Evolutionary conservation across 768 basidiomycete species (phyloP), one percentile per base, ranked within the genome.

Genomic region (Lactarius indigo): DNA sequence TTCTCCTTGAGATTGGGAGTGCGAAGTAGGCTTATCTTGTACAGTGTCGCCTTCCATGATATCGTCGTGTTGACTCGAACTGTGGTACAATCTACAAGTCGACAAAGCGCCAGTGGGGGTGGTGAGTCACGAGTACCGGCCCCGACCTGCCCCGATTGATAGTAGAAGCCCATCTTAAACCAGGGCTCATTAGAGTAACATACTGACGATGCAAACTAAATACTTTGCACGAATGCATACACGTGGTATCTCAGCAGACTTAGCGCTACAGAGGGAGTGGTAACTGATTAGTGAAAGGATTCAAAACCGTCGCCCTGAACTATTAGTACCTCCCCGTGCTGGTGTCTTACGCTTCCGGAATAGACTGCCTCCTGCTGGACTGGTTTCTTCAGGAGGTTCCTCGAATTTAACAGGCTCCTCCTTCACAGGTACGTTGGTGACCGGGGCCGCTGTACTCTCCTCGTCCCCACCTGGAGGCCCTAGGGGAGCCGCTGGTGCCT

Each of bases 311-410:
- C 67, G 69, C 35, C 67, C 69, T 18, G 61, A 68, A 54, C 41
- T 63, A 31, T 63, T 64, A 6, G 54, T 31, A 6, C 61, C 68
- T n/a, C 68, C 64, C 23, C 68, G 44, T n/a, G 26, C 57, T 12
- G 68, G 68, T 33, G 64, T 44, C 41, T 65, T 69, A 12, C 68
- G 70, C 61, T 69, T 70, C 42, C 64, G 64, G 62, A 70, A 70
- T 26, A 69, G 30, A 44, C 70, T 69, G 12, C 62, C 64, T 26
- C 41, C 56, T 30, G 57, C 60, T 15, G 64, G 26, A 20, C 26
- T 37, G 20, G 33, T 13, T 35, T 59, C 61, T 41, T 13, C 61
- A n/a, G 50, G 52, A 18, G 61, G 30, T 18, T 50, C 61, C 47
- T 69, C 68, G 13, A 55, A 9, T 57, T 69, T 70, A 55, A 65